Conservation (phyloP, 352 stramenopile genomes). For the Blastocystis sp. region DNA sequence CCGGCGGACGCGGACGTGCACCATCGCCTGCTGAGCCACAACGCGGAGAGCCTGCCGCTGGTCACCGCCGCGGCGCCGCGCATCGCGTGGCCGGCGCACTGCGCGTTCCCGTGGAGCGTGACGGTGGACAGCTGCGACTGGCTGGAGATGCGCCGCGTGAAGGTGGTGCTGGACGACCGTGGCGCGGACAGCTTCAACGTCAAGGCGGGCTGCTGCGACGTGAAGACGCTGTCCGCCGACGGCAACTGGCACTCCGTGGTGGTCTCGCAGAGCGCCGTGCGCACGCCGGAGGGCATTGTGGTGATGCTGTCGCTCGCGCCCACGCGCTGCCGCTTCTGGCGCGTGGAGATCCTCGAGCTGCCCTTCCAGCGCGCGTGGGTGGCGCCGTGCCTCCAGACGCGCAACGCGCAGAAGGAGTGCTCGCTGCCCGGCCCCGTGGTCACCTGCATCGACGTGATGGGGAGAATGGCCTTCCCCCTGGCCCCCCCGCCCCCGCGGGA, state of each 20-base stretch:
- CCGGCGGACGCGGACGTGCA: background rate
- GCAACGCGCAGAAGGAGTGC: background rate
- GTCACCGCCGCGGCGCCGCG: background rate
- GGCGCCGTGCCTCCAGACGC: background rate
- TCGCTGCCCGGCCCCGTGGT: slow-evolving; percentile 10
- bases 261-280: background rate
- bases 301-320: slow-evolving; percentile 9
- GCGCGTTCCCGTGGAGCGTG: slow-evolving; percentile 36
- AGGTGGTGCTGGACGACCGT: slow-evolving; percentile 12
- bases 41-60: background rate
- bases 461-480: slow-evolving; percentile 1
- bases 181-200: background rate
- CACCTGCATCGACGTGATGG: slow-evolving; percentile 19
- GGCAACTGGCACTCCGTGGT: background rate
- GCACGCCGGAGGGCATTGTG: slow-evolving; percentile 9
- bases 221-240: slow-evolving; percentile 13
- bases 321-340: background rate
- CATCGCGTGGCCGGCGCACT: slow-evolving; percentile 20
- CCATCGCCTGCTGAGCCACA: background rate
- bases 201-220: background rate
- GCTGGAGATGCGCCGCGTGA: background rate
- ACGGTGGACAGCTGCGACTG: slow-evolving; percentile 47
- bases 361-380: slow-evolving; percentile 1
- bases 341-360: slow-evolving; percentile 36
- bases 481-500: background rate